phyloP scores from a whole-genome alignment of 2,329 filamentous ascomycete genomes.

The Neopestalotiopsis rosae region DNA sequence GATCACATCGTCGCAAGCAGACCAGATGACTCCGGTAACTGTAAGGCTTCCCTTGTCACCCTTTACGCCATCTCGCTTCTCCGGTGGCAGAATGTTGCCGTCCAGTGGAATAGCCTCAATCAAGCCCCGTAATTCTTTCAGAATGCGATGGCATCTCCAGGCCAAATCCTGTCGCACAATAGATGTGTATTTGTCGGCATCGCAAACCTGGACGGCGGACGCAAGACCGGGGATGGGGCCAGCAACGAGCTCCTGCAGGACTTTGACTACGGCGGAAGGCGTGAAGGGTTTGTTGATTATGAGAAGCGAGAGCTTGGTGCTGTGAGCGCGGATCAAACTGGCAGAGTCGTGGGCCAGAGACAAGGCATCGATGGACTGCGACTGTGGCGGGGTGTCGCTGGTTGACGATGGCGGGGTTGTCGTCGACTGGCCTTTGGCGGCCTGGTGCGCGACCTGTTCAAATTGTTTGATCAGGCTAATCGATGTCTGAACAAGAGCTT shows the following conservation, averaged over 20 bases:
- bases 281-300: constrained; percentile 89
- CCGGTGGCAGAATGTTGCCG: constrained; percentile 56
- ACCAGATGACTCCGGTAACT: constrained; percentile 81
- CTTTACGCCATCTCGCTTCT: constrained; percentile 50
- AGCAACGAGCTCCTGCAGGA: constrained; percentile 74
- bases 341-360: constrained; percentile 74
- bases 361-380: constrained; percentile 59
- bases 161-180: constrained; percentile 69
- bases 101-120: constrained; percentile 64
- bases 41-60: constrained; percentile 60
- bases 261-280: constrained; percentile 71
- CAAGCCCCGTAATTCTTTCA: constrained; percentile 68
- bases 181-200: constrained; percentile 64
- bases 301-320: constrained; percentile 86
- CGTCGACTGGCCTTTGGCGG: constrained; percentile 39
- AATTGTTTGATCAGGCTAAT: constrained; percentile 46
- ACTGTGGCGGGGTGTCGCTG: constrained; percentile 19
- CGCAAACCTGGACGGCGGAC: constrained; percentile 71
- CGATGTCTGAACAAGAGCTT: constrained; percentile 43
- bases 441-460: constrained; percentile 45
- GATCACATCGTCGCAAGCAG: constrained; percentile 76
- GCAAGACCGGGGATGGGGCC: constrained; percentile 78
- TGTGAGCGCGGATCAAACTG: constrained; percentile 77
- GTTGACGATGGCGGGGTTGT: constrained; percentile 24
- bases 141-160: constrained; percentile 60